phyloP scores from a whole-genome alignment of 352 stramenopile species.

The Aphanomyces cochlioides region DNA sequence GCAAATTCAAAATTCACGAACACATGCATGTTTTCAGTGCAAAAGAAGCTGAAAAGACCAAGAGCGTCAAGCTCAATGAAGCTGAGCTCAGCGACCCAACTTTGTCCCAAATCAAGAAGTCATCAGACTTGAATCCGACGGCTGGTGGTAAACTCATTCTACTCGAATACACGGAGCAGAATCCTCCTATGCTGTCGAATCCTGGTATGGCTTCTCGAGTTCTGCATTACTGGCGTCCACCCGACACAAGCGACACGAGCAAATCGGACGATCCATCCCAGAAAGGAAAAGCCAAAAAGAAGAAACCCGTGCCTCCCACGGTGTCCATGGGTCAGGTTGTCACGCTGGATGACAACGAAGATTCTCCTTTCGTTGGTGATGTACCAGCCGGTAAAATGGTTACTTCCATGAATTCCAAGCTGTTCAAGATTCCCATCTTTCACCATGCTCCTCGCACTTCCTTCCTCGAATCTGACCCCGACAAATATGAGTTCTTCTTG shows the following conservation, averaged over 20 bases:
- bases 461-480: constrained; percentile 38
- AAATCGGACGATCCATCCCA: constrained; percentile 38
- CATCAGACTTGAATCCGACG: constrained; percentile 69
- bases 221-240: constrained; percentile 78
- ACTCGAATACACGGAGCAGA: constrained; percentile 82
- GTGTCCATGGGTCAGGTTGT: constrained; percentile 83
- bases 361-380: constrained; percentile 78
- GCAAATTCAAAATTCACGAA: constrained; percentile 86
- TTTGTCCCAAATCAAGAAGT: constrained; percentile 77
- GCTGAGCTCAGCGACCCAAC: constrained; percentile 25
- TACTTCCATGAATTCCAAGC: constrained; percentile 75
- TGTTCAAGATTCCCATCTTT: constrained; percentile 83
- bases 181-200: constrained; percentile 75
- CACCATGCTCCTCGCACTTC: constrained; percentile 49
- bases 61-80: constrained; percentile 30
- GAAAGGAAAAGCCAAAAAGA: constrained; percentile 76
- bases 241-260: constrained; percentile 37
- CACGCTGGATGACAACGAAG: constrained; percentile 70
- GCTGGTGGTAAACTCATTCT: constrained; percentile 74
- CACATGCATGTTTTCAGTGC: constrained; percentile 51
- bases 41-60: constrained; percentile 65
- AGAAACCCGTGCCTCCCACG: constrained; percentile 59
- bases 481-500: constrained; percentile 63
- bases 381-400: constrained; percentile 69
- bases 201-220: constrained; percentile 80